Conservation (phyloP, 2,329 filamentous ascomycete genomes). For the Polychaeton citri region DNA sequence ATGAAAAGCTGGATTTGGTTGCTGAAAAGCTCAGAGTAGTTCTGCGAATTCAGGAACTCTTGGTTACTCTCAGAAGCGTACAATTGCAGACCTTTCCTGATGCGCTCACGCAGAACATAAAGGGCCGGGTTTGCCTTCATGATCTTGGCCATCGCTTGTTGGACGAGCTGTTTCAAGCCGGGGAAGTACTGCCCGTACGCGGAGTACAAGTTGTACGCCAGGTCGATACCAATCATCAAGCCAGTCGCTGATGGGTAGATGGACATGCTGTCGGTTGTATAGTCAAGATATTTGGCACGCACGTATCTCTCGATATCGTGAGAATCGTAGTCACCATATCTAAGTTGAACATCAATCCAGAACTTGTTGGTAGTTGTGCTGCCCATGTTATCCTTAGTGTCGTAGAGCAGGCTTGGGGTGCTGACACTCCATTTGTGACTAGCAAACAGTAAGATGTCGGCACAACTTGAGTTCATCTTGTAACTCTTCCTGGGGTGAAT, state of each 20-base stretch:
- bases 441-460: conserved; percentile 91
- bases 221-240: conserved; percentile 92
- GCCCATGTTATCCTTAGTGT: conserved; percentile 92
- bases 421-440: conserved; percentile 99
- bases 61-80: conserved; percentile 98
- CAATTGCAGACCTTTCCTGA: conserved; percentile 91
- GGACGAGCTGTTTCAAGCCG: conserved; percentile 83
- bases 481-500: conserved; percentile 98
- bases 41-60: conserved; percentile 97
- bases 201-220: conserved; percentile 96
- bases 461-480: conserved; percentile 99
- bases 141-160: conserved; percentile 98
- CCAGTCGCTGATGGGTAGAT: conserved; percentile 96
- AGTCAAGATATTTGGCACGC: conserved; percentile 94
- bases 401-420: conserved; percentile 79
- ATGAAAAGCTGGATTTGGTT: conserved; percentile 99
- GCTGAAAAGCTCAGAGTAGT: conserved; percentile 98
- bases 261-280: conserved; percentile 96
- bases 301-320: conserved; percentile 98
- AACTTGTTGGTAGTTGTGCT: conserved; percentile 96
- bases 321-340: conserved; percentile 96
- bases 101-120: conserved; percentile 93
- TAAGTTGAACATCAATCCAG: conserved; percentile 93
- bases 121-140: conserved; percentile 98
- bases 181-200: conserved; percentile 99